Evolutionary conservation across 305 asterid genomes (phyloP), one percentile per base, ranked within the genome.

Genomic region (Fraxinus greggii): DNA sequence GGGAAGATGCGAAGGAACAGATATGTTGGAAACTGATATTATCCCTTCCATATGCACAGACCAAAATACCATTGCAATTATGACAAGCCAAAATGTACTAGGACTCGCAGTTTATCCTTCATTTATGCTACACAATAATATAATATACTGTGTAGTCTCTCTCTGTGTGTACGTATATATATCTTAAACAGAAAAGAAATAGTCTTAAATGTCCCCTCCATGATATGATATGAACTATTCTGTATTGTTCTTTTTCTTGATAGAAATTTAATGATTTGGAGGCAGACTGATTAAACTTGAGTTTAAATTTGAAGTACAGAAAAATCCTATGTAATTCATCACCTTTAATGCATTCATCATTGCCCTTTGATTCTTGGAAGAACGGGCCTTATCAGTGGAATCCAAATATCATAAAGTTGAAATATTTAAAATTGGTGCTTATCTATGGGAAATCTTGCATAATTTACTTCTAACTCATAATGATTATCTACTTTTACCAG

Each of bases 1-100:
- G 91, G 94, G 94, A 90, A 89, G 84, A 85, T 76, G 91, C 91
- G 85, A 73, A 79, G 33, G 65, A 73, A 38, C 85, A 86, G 87
- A 80, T 15, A 31, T 83, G 80, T 88, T 88, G 93, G 89, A 86
- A 88, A 85, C 80, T 83, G 86, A 78, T 86, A 80, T 54, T 80
- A 84, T 84, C 81, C 84, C 72, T 79, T 24, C 72, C 45, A 69
- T 79, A 23, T 80, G 67, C 74, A 81, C 81, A 82, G 31, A 82
- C 80, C 82, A 73, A 75, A 65, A 77, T 78, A 82, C 78, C 83
- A 75, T 72, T 81, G 13, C 78, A 74, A 63, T 48, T 10, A 45
- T 56, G 17, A 61, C 51, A 70, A 48, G 28, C 40, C 6, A 54
- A 83, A 51, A 38, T 12, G 45, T 65, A 81, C 80, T 70, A 24